These are phyloP conservation scores for Aspergillus cristatus DNA, from an alignment of 495 filamentous ascomycete genomes.

Conservation along the genomic window DNA sequence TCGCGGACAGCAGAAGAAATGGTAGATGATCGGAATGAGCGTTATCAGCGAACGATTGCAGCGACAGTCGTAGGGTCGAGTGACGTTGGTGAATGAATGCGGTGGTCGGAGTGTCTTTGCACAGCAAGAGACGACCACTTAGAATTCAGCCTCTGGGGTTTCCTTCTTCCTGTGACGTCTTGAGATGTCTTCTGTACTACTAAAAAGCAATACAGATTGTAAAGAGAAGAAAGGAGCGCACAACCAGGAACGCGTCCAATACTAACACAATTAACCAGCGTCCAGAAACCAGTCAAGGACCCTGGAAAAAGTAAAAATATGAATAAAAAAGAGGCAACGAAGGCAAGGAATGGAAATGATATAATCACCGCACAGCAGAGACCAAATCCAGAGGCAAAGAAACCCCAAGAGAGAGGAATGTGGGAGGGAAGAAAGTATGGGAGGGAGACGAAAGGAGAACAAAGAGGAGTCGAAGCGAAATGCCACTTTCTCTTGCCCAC, in stretches of 20 bases:
- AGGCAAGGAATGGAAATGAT: conserved; percentile 17
- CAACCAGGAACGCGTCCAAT: conserved; percentile 34
- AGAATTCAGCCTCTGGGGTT: no score
- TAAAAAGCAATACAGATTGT: neutral
- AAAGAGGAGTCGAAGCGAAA: conserved; percentile 19
- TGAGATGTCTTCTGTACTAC: no score
- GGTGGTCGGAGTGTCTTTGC: no score
- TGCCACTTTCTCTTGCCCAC: no score
- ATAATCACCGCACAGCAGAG: no score
- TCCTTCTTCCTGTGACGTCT: no score
- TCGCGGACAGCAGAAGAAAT: conserved; percentile 24
- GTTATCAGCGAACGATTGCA: conserved; percentile 24
- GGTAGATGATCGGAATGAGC: conserved; percentile 23
- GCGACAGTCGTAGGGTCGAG: no score
- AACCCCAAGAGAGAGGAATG: conserved; percentile 8
- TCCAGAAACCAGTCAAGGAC: conserved; percentile 30
- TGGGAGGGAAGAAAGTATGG: conserved; percentile 8
- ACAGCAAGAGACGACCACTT: no score
- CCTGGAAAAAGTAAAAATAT: conserved; percentile 20
- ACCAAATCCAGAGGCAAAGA: no score
- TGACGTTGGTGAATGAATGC: no score
- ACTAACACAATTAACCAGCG: conserved; percentile 27
- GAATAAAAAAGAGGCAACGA: conserved; percentile 14
- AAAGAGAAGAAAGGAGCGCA: conserved; percentile 16
- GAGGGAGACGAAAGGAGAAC: conserved; percentile 17